Percentiles rank a stretch among this genome's conserved stretches.
These are phyloP conservation scores for Nakazawaea molendinolei DNA, from an alignment of 805 yeast species.

Conservation along the genomic window DNA sequence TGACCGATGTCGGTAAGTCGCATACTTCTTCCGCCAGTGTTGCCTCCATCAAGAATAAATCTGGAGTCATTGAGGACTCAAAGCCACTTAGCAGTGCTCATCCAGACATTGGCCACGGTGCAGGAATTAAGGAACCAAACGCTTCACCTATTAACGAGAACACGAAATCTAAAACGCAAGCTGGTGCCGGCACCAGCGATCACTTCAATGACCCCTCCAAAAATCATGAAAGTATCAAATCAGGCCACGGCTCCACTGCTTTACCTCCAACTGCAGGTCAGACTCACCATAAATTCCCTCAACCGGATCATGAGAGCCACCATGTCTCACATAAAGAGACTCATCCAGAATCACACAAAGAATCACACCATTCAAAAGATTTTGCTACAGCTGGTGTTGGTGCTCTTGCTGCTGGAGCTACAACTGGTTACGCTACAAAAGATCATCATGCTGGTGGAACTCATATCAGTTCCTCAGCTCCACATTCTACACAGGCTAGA, in stretches of 20 bases:
- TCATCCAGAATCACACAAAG: neutral
- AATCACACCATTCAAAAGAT: neutral
- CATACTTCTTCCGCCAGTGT: neutral
- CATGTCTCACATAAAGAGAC: too few relatives aligned
- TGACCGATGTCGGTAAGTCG: too few relatives aligned
- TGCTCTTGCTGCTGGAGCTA: neutral
- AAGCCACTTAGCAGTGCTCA: slow-evolving; percentile 4
- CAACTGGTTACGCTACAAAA: neutral
- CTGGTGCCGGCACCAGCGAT: neutral
- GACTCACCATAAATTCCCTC: neutral
- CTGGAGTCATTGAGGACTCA: neutral
- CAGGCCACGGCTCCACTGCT: slow-evolving; percentile 7
- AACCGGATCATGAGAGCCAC: neutral
- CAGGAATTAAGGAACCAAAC: neutral
- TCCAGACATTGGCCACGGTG: neutral
- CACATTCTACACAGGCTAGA: slow-evolving; percentile 6
- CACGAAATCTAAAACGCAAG: neutral
- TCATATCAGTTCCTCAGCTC: neutral
- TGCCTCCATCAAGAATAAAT: neutral
- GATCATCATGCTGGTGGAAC: neutral
- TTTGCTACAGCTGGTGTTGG: neutral
- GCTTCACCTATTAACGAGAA: neutral
- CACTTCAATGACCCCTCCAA: neutral
- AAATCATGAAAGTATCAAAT: slow-evolving; percentile 3
- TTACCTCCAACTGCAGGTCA: neutral